Base-by-base conservation (phyloP, 2,329 filamentous ascomycete species). In the Plectosphaerella sp. region DNA sequence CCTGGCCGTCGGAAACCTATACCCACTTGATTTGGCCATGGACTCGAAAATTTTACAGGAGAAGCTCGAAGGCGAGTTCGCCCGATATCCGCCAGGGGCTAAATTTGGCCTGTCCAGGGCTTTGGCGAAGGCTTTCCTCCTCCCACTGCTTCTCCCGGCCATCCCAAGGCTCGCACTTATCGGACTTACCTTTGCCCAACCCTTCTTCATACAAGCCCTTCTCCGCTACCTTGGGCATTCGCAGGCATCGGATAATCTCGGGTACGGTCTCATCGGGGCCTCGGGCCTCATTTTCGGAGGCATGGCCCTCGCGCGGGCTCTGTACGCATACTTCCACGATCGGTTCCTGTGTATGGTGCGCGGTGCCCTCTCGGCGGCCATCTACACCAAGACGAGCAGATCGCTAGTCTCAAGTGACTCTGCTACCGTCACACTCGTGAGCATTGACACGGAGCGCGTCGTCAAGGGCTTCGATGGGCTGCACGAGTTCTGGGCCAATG, bases 151-250 rank as follows among this genome's bases (percentile, higher is more conserved):
- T 0, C 52, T 69, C 0, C 70, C 72, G 0, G 54, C 74, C 1
- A 60, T 62, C 2, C 70, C 72, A 1, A 63, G 72, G 9, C 57
- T 72, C 7, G 66, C 67, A 2, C 58, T 72, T 5, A 63, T 72
- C 4, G 72, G 64, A 12, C 72, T 75, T 54, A 69, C 61, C 16
- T 72, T 73, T 41, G 72, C 70, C 37, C 72, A 73, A 45, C 72
- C 74, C 0, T 70, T 76, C 22, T 67, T 77, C 36, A 71, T 76
- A 50, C 61, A 72, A 14, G 59, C 63, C 1, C 62, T 72, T 0
- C 58, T 77, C 1, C 52, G 58, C 2, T 70, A 71, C 41, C 57
- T 72, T 5, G 54, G 64, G 14, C 25, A 61, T 28, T 54, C 64
- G 22, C 48, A 60, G 28, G 45, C 61, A 15, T 50, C 60, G 5